phyloP scores from a whole-genome alignment of 345 rosid species.

The Mercurialis annua region DNA sequence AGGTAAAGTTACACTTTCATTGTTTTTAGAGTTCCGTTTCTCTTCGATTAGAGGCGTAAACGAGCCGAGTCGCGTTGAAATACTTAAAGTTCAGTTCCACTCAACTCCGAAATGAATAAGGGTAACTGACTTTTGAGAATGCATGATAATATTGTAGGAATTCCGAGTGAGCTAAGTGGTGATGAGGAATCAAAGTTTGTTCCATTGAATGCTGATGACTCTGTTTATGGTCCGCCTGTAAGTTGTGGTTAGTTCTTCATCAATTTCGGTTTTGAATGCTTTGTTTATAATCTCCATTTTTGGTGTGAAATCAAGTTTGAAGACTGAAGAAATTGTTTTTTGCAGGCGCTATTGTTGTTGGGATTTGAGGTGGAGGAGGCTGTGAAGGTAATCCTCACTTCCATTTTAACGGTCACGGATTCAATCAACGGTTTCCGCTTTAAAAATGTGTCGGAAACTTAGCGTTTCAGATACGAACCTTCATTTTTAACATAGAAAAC shows the following conservation, averaged over 20 bases:
- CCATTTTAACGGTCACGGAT: not conserved
- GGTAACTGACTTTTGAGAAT: too few relatives aligned
- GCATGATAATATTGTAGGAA: slow-evolving; percentile 33
- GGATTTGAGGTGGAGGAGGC: slow-evolving; percentile 67
- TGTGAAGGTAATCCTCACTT: slow-evolving; percentile 43
- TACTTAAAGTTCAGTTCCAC: too few relatives aligned
- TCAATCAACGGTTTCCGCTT: too few relatives aligned
- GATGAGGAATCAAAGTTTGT: slow-evolving; percentile 85
- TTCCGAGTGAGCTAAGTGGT: slow-evolving; percentile 41
- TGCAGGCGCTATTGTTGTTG: slow-evolving; percentile 68
- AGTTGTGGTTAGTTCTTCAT: slow-evolving; percentile 48
- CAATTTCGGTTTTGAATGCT: slow-evolving; percentile 1
- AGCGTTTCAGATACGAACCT: too few relatives aligned
- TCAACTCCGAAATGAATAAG: too few relatives aligned
- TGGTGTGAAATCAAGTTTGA: not conserved
- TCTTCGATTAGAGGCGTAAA: too few relatives aligned
- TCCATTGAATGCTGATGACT: slow-evolving; percentile 69
- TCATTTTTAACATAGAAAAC: too few relatives aligned
- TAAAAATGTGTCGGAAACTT: too few relatives aligned
- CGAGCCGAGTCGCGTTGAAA: too few relatives aligned
- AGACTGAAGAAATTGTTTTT: slow-evolving; percentile 3
- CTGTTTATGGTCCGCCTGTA: slow-evolving; percentile 82
- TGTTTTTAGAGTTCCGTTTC: too few relatives aligned
- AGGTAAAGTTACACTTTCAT: slow-evolving; percentile 30
- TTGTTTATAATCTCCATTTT: not conserved